Percentiles rank a stretch among this genome's conserved stretches.
Conservation (phyloP, 2,329 filamentous ascomycete genomes). For the Aspergillus neoniger region DNA sequence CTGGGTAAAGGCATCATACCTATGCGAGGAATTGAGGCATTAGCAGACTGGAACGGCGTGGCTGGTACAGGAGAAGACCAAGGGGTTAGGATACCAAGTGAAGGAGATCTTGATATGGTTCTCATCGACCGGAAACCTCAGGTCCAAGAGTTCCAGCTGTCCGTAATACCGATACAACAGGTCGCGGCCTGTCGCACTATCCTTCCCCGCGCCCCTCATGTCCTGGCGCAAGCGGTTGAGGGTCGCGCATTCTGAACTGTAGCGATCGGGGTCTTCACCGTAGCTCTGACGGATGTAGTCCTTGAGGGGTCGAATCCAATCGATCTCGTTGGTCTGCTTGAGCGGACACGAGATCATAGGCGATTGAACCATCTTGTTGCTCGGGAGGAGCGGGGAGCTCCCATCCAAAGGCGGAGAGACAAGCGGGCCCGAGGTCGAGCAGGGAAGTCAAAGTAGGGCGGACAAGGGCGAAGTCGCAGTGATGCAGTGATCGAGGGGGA, state of each 20-base stretch:
- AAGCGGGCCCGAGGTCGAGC: background rate
- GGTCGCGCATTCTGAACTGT: constrained; percentile 90
- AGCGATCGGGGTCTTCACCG: constrained; percentile 94
- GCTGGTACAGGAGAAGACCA: background rate
- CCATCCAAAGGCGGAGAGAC: constrained; percentile 29
- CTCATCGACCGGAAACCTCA: constrained; percentile 96
- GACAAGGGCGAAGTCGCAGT: background rate
- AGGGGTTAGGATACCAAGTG: constrained; percentile 69
- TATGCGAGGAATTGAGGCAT: constrained; percentile 40
- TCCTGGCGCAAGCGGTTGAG: constrained; percentile 95
- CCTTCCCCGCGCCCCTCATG: constrained; percentile 95
- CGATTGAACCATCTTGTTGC: constrained; percentile 70
- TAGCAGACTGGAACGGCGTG: constrained; percentile 1
- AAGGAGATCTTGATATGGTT: constrained; percentile 99
- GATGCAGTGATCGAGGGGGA: background rate
- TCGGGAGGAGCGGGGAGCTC: constrained; percentile 40
- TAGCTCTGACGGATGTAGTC: constrained; percentile 90
- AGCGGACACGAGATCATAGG: constrained; percentile 95
- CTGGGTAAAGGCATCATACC: constrained; percentile 99
- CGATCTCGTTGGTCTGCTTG: constrained; percentile 94
- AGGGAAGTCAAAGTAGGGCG: constrained; percentile 1
- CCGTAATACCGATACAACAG: constrained; percentile 97
- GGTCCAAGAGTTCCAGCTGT: constrained; percentile 88
- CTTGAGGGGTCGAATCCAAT: constrained; percentile 93
- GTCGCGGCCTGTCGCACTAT: constrained; percentile 90